phyloP scores from a whole-genome alignment of 305 asterid genomes.

The Plantago lanceolata region DNA sequence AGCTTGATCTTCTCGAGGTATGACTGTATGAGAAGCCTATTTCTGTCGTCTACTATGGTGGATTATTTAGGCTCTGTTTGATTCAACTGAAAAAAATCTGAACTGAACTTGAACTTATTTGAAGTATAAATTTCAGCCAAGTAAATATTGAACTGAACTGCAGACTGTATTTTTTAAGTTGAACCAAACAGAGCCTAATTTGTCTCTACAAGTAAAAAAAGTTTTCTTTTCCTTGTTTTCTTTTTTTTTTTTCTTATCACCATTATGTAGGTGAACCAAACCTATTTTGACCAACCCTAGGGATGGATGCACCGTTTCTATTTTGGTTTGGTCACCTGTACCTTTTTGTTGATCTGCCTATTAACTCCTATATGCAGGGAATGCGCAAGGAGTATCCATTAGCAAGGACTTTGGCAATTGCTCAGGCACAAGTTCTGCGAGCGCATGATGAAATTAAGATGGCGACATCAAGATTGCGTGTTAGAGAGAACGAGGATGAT shows the following conservation, averaged over 20 bases:
- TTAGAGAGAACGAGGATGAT: constrained; percentile 73
- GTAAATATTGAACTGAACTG: not conserved
- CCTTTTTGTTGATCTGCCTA: constrained; percentile 16
- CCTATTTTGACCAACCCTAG: constrained; percentile 11
- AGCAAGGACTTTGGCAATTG: constrained; percentile 74
- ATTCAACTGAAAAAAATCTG: constrained; percentile 13
- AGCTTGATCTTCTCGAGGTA: constrained; percentile 91
- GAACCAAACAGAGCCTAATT: no score
- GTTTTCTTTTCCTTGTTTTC: no score
- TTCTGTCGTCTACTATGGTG: constrained; percentile 14
- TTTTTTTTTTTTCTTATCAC: not conserved
- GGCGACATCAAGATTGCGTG: constrained; percentile 90
- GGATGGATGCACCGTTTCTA: constrained; percentile 4
- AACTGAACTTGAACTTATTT: no score
- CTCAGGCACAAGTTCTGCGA: constrained; percentile 89
- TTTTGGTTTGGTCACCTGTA: constrained; percentile 20
- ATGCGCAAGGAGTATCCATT: constrained; percentile 91
- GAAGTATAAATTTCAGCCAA: no score
- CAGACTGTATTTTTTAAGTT: no score
- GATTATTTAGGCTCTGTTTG: constrained; percentile 18
- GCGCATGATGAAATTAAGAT: constrained; percentile 94
- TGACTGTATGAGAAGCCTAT: constrained; percentile 47
- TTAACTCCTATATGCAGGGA: constrained; percentile 41
- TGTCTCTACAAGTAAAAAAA: no score
- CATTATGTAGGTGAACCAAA: constrained; percentile 15